Evolutionary conservation across 129 eudicot species (phyloP).

Genomic region (Glebionis coronaria): DNA sequence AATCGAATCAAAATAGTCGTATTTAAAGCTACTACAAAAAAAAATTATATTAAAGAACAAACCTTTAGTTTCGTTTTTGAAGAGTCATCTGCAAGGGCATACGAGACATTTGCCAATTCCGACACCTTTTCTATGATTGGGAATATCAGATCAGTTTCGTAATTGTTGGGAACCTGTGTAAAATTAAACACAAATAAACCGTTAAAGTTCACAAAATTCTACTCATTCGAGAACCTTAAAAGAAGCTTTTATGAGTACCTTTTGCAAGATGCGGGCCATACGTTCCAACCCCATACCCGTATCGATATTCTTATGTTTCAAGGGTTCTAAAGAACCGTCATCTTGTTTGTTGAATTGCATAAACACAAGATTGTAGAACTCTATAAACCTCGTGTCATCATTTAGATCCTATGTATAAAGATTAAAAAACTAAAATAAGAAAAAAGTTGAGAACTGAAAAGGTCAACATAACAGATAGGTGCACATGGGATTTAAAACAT

Average conservation of each 20-base stretch:
- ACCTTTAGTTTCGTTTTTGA: slow-evolving; percentile 85
- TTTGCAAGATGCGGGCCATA: slow-evolving; percentile 92
- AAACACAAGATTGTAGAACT: slow-evolving; percentile 96
- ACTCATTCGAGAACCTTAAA: slow-evolving; percentile 4
- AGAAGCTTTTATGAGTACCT: slow-evolving; percentile 35
- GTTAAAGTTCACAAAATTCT: not conserved
- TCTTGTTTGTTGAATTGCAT: slow-evolving; percentile 88
- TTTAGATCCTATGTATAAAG: slow-evolving; percentile 65
- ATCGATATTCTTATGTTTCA: slow-evolving; percentile 92
- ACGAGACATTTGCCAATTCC: slow-evolving; percentile 70
- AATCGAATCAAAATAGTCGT: no score
- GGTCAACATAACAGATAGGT: slow-evolving; percentile 6
- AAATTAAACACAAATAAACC: not conserved
- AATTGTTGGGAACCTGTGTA: slow-evolving; percentile 80
- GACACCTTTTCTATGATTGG: slow-evolving; percentile 90
- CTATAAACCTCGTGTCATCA: slow-evolving; percentile 93
- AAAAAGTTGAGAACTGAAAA: not conserved
- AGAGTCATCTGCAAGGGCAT: slow-evolving; percentile 61
- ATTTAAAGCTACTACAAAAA: not conserved
- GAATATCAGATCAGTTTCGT: slow-evolving; percentile 91
- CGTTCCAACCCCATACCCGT: slow-evolving; percentile 96
- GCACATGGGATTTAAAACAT: slow-evolving; percentile 29
- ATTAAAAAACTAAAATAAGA: slow-evolving; percentile 9
- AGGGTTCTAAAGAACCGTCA: slow-evolving; percentile 88
- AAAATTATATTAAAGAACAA: slow-evolving; percentile 18